Base-by-base conservation (phyloP, 192 early-diverging fungal genomes). In the Kickxella alabastrina region DNA sequence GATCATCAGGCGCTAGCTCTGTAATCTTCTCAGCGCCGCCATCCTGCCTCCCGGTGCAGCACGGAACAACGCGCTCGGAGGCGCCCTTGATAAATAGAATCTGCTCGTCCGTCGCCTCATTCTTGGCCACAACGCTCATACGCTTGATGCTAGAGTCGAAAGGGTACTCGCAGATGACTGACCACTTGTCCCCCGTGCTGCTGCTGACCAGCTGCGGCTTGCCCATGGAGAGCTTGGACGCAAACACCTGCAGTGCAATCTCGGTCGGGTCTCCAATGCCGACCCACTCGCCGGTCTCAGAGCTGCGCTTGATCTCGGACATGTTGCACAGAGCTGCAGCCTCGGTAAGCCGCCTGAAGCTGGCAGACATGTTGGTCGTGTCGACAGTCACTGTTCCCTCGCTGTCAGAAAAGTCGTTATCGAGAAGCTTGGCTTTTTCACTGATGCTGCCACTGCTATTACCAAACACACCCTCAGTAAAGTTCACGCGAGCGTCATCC, bases 261-360 rank as follows among this genome's bases (percentile, higher is more conserved):
- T 98, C 95, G 1, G 95, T 95, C 12, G 95, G 90, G 55, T 98
- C 95, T 36, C 93, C 91, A 39, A 86, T 81, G 27, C 82, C 65
- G 37, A 77, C 82, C 85, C 88, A 92, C 22, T 83, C 83, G 56
- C 85, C 78, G 4, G 73, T 71, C 17, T 60, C 66, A 12, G 82
- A 71, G 21, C 77, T 80, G 17, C 82, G 69, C 48, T 80, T 79
- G 45, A 86, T 78, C 26, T 89, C 83, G 8, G 80, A 69, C 77
- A 91, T 97, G 75, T 91, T 93, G 61, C 92, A 95, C 35, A 95
- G 85, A 12, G 86, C 73, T 1, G 87, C 73, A 18, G 78, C 83
- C 69, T 83, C 76, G 4, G 78, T 53, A n/a, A 81, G 50, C 1
- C 68, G 62, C 14, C 64, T 58, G 38, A 83, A 65, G 62, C 83